These are phyloP conservation scores for Paramecium sonneborni DNA, from an alignment of 73 alveolate species.

Conservation along the genomic window DNA sequence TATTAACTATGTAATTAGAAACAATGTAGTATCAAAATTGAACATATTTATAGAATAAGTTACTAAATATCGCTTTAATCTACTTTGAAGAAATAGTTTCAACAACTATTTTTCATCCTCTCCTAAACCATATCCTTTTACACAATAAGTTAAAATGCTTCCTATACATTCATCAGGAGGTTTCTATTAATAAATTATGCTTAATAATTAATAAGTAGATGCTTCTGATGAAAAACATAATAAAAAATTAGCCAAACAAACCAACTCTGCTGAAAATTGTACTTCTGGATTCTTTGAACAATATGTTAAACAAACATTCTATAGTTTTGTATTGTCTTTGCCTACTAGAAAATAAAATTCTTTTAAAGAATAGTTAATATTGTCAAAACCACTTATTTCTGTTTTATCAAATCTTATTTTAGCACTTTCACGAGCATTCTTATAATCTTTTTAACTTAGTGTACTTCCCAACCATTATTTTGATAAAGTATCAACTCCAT, in stretches of 20 bases:
- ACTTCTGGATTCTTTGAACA: constrained; percentile 27
- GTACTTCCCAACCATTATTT: constrained; percentile 7
- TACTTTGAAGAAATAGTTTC: neutral
- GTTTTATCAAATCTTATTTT: constrained; percentile 22
- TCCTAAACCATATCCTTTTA: constrained; percentile 8
- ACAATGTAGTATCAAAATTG: neutral
- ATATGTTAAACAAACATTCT: neutral
- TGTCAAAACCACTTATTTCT: constrained; percentile 45
- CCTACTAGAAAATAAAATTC: constrained; percentile 2
- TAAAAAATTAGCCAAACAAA: neutral
- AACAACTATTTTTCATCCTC: neutral
- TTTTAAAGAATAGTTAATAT: constrained; percentile 37
- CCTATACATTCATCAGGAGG: neutral
- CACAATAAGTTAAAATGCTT: neutral
- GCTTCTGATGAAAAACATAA: constrained; percentile 36
- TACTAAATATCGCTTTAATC: constrained; percentile 3
- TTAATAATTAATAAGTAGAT: constrained; percentile 4
- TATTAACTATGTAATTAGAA: neutral
- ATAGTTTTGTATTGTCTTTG: neutral
- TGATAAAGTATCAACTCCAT: constrained; percentile 39
- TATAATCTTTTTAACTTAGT: neutral
- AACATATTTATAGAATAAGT: constrained; percentile 4
- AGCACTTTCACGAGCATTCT: neutral
- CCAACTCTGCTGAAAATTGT: constrained; percentile 44
- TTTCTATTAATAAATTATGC: neutral